phyloP scores from a whole-genome alignment of 1,284 basidiomycete genomes.

The Fomitopsis betulina region DNA sequence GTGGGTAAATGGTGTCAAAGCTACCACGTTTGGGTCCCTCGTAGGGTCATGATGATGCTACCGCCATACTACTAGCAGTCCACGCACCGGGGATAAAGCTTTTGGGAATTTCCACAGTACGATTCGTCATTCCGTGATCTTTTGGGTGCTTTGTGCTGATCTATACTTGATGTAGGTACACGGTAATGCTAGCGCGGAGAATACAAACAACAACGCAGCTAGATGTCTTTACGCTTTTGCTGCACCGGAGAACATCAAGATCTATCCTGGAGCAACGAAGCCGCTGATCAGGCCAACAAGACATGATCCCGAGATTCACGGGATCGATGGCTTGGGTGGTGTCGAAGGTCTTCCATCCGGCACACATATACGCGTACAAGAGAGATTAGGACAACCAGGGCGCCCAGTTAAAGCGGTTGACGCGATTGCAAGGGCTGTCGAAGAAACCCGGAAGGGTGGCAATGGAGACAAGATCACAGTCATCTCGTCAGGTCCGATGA shows the following conservation, averaged over 20 bases:
- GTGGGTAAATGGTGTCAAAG: background rate
- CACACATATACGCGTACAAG: slow-evolving; percentile 42
- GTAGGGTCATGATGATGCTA: slow-evolving; percentile 84
- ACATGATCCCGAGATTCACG: slow-evolving; percentile 70
- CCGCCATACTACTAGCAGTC: slow-evolving; percentile 71
- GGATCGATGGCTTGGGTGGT: slow-evolving; percentile 73
- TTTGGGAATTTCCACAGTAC: slow-evolving; percentile 77
- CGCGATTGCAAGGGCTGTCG: slow-evolving; percentile 59
- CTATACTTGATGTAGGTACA: slow-evolving; percentile 50
- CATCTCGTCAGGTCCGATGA: slow-evolving; percentile 77
- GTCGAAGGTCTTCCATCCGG: slow-evolving; percentile 64
- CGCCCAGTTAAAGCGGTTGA: slow-evolving; percentile 50
- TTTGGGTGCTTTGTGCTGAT: background rate
- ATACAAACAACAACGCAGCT: slow-evolving; percentile 69
- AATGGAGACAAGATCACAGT: slow-evolving; percentile 55
- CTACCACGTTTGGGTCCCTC: background rate
- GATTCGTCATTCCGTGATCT: slow-evolving; percentile 8
- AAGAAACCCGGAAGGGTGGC: slow-evolving; percentile 48
- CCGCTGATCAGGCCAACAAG: slow-evolving; percentile 48
- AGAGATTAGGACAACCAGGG: slow-evolving; percentile 41
- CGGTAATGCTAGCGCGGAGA: slow-evolving; percentile 64
- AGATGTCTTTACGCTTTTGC: slow-evolving; percentile 69
- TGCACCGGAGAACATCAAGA: slow-evolving; percentile 48
- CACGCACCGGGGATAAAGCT: slow-evolving; percentile 60
- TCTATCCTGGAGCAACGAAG: slow-evolving; percentile 63